Base-by-base conservation (phyloP, 2,329 filamentous ascomycete genomes). In the Penicillium sp. region DNA sequence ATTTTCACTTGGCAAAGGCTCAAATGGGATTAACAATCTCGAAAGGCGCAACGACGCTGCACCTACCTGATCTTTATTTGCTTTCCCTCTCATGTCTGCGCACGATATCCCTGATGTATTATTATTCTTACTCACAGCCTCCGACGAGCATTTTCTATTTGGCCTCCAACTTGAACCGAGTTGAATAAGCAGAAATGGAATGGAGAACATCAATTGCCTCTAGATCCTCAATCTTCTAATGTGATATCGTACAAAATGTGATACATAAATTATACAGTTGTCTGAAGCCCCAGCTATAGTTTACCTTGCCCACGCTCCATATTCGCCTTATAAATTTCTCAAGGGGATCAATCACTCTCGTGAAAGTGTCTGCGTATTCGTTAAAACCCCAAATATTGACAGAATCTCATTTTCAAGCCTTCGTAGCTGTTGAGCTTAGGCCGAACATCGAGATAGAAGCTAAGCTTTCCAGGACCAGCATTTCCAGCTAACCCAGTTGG, bases 381-480 rank as follows among this genome's bases (percentile, higher is more conserved):
- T 29, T 20, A 29, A 15, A 42, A 15, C 9, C 39, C 39, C 8
- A 42, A 24, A 30, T 42, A 42, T 20, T 66, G 73, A 55, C 69
- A 69, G 34, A 79, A 74, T 57, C 84, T 76, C 78, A 84, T 82
- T 67, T 78, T 81, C 56, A 80, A 77, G 3, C 83, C 84, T 63
- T 87, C 84, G 70, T 76, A 81, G 49, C 71, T 82, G 67, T 87
- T 87, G 68, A 87, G 53, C 72, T 87, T 87, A 6, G 84, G 84
- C 61, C 84, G 74, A 4, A 87, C 84, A 66, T 87, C 84, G 45
- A 87, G 66, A 65, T 84, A 87, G 61, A 87, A 87, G 59, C 80
- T 86, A 59, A 87, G 64, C 37, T 78, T 80, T 13, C 67, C 73
- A 12, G 66, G 64, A 1, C 62, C 64, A 20, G 67, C 60, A 46